Conservation (phyloP, 352 stramenopile species). For the Phytophthora colocasiae region DNA sequence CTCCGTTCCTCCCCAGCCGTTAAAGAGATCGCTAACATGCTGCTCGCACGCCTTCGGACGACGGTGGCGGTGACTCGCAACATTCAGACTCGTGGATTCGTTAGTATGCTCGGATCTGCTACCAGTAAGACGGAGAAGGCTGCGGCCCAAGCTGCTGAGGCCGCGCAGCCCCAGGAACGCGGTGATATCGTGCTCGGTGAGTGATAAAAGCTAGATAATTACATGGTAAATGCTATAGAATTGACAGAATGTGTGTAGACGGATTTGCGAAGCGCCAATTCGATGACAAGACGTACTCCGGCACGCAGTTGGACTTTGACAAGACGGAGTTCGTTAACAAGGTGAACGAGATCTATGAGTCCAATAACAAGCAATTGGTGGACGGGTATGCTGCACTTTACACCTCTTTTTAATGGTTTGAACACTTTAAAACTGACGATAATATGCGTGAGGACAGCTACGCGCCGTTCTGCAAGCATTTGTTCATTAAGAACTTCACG, state of each 20-base stretch:
- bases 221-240: background rate
- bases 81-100: slow-evolving; percentile 40
- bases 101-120: slow-evolving; percentile 48
- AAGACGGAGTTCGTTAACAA: slow-evolving; percentile 80
- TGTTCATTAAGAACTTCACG: slow-evolving; percentile 97
- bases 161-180: slow-evolving; percentile 32
- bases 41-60: slow-evolving; percentile 52
- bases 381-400: slow-evolving; percentile 53
- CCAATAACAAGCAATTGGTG: slow-evolving; percentile 66
- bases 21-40: slow-evolving; percentile 46
- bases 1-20: slow-evolving; percentile 18
- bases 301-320: slow-evolving; percentile 76
- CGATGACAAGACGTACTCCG: slow-evolving; percentile 79
- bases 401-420: background rate
- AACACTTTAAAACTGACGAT: slow-evolving; percentile 5
- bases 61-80: slow-evolving; percentile 19
- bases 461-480: slow-evolving; percentile 98
- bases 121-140: slow-evolving; percentile 49
- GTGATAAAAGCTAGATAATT: slow-evolving; percentile 7
- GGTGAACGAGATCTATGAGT: slow-evolving; percentile 85
- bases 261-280: slow-evolving; percentile 88
- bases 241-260: slow-evolving; percentile 43
- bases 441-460: slow-evolving; percentile 70
- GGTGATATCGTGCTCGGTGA: slow-evolving; percentile 67
- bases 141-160: slow-evolving; percentile 24